Evolutionary conservation across 1,284 basidiomycete species (phyloP), one percentile per base, ranked within the genome.

Genomic region (Pseudozyma tsukubaensis): DNA sequence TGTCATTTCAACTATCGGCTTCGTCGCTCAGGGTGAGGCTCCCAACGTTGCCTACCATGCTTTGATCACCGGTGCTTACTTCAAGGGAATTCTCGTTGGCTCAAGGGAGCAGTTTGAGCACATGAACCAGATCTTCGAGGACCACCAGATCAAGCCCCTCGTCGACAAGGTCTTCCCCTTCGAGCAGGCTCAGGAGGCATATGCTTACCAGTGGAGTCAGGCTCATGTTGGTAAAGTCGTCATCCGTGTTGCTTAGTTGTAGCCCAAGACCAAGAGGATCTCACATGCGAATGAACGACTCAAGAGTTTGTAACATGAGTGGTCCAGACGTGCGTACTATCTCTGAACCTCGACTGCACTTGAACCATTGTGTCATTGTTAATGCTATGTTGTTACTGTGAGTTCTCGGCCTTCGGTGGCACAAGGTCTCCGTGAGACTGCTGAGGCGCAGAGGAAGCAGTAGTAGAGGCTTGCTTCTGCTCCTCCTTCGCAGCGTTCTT

Each of bases 101-200:
- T 80, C 83, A 16, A 76, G 84, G 4, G 79, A 83, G 35, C 85
- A 86, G 84, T 88, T 88, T 55, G 84, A 86, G 51, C 85, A 87
- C 55, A 87, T 89, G 87, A 87, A 86, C 75, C 84, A 84, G 47
- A 80, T 88, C 24, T 79, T 89, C 36, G 72, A 76, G 18, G 86
- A 84, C 3, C 84, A 86, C 29, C 71, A 79, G 36, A 87, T 88
- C 11, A 83, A 81, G 35, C 88, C 88, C 1, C 82, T 88, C 29
- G 78, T 89, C 21, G 87, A 89, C 83, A 88, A 86, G 74, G 86
- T 89, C 0, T 89, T 89, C 80, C 47, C 82, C 10, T 89, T 89
- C 60, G 86, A 88, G 29, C 77, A 89, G 14, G 86, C 85, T 1
- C 77, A 85, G 40, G 76, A 87, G 50, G 88, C 88, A 0, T 88